Conservation (phyloP, 352 stramenopile species). For the Globisporangium lucens region DNA sequence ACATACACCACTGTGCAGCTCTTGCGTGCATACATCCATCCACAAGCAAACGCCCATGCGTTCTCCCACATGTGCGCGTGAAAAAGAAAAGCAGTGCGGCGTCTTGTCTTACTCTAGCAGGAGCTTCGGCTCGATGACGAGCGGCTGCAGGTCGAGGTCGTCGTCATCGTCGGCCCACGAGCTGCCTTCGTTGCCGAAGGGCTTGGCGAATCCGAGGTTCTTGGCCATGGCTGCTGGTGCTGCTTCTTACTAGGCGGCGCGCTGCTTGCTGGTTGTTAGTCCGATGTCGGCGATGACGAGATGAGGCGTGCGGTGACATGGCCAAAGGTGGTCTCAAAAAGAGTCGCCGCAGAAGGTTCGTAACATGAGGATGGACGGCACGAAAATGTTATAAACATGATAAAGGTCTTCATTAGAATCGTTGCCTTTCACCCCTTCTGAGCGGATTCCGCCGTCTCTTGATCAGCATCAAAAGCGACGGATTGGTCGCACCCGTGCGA, state of each 20-base stretch:
- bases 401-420: neutral
- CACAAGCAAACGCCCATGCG: neutral
- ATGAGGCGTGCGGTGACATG: neutral
- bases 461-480: neutral
- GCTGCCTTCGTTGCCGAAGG: conserved; percentile 38
- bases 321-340: neutral
- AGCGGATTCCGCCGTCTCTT: neutral
- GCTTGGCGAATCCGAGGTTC: conserved; percentile 45
- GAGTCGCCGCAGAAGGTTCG: neutral
- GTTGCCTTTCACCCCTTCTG: neutral
- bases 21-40: neutral
- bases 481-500: neutral
- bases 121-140: conserved; percentile 42
- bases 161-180: conserved; percentile 81
- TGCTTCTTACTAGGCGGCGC: conserved; percentile 7
- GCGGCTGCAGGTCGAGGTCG: conserved; percentile 50
- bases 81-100: conserved; percentile 5
- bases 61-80: neutral
- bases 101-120: conserved; percentile 32
- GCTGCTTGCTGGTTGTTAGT: conserved; percentile 9
- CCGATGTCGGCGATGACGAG: conserved; percentile 3
- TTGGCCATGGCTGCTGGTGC: conserved; percentile 38
- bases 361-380: conserved; percentile 9
- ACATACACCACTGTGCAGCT: neutral
- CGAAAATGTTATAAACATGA: neutral